Evolutionary conservation across 148 eudicot genomes (phyloP), one percentile per base, ranked within the genome.

Genomic region (Euryodendron excelsum): DNA sequence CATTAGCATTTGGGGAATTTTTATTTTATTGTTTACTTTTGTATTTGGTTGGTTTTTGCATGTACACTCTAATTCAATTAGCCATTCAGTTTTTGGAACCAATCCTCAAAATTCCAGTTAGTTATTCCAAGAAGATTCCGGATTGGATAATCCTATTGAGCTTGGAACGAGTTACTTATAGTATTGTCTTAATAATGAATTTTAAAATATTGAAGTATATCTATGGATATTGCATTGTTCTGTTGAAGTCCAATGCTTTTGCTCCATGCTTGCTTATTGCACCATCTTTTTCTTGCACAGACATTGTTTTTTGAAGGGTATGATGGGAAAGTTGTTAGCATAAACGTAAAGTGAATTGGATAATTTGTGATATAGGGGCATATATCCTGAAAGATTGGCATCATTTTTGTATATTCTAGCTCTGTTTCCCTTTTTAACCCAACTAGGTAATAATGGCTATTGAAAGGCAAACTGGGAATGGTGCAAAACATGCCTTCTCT

Each of bases 341-440:
- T 58, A 27, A 23, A 74, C 3, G 3, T 5, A 2, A 74, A 34
- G 28, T 36, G 30, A 34, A n/a, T n/a, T 39, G 21, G 50, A 37
- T 27, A 41, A 45, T 25, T 0, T 44, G 66, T n/a, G 34, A 13
- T 18, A 3, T 60, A 3, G 36, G 18, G 58, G 7, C 39, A 58
- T 31, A 9, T 20, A 36, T 34, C 6, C 30, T 74, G 9, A 37
- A 59, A 23, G 36, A n/a, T 39, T 37, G 50, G 7, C 58, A 37
- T 55, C 8, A 44, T 75, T 75, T 74, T 70, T 72, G 59, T 56
- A 27, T 30, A 44, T 44, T 44, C 58, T 31, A 60, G 21, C 44
- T 41, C 8, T 47, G 56, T 44, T 75, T 27, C 41, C 7, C 9
- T 20, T n/a, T 3, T 30, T 13, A 56, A 73, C 64, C 77, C 36